Evolutionary conservation across 2,329 filamentous ascomycete genomes (phyloP).

Genomic region (Beauveria asiatica): DNA sequence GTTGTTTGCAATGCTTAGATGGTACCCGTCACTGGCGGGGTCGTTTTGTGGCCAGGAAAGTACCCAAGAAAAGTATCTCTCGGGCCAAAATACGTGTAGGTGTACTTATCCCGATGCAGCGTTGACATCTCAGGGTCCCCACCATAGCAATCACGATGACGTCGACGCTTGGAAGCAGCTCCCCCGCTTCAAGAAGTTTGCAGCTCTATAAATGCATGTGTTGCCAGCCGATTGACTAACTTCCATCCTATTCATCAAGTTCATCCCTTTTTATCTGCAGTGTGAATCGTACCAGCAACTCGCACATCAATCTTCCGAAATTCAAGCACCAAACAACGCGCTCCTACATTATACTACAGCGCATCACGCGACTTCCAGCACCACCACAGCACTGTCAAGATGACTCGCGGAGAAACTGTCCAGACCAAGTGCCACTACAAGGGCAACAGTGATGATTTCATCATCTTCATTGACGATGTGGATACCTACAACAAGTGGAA

Average conservation of each 20-base stretch:
- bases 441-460: constrained; percentile 53
- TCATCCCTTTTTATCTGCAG: constrained; percentile 7
- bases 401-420: constrained; percentile 63
- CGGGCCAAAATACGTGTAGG: background rate
- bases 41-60: background rate
- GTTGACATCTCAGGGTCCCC: constrained; percentile 6
- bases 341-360: constrained; percentile 15
- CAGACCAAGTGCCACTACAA: constrained; percentile 81
- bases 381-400: constrained; percentile 30
- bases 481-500: constrained; percentile 73
- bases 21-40: constrained; percentile 7
- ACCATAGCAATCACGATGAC: constrained; percentile 10
- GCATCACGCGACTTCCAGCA: constrained; percentile 12
- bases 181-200: constrained; percentile 7
- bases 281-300: background rate
- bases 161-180: constrained; percentile 9
- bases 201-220: constrained; percentile 9
- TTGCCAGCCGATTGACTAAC: background rate
- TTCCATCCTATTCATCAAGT: constrained; percentile 1
- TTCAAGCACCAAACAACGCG: constrained; percentile 7
- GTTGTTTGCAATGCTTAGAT: background rate
- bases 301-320: background rate
- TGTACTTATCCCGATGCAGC: background rate
- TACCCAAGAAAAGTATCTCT: background rate
- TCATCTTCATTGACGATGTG: constrained; percentile 50